phyloP scores from a whole-genome alignment of 208 protist species.

The Trypanosoma platydactyli region DNA sequence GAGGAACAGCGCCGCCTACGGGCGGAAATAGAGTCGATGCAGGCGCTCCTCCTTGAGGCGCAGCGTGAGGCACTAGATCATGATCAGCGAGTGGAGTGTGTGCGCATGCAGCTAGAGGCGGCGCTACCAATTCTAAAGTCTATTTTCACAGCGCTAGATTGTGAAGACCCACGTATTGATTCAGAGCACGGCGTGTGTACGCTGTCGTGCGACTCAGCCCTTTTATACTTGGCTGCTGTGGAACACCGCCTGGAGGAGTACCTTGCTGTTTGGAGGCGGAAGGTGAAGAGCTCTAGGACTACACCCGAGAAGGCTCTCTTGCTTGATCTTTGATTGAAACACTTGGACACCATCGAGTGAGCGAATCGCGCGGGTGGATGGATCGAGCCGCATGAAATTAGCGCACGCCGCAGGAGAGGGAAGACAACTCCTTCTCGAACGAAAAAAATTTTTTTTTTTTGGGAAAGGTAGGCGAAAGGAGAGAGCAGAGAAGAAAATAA shows the following conservation, averaged over 20 bases:
- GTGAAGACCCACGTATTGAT: slow-evolving; percentile 32
- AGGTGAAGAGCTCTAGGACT: neutral
- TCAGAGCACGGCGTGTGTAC: slow-evolving; percentile 24
- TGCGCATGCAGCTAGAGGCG: slow-evolving; percentile 5
- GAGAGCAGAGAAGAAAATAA: no score
- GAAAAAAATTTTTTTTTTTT: no score
- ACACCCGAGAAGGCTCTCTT: no score
- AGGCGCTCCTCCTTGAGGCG: slow-evolving; percentile 26
- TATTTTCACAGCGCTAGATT: slow-evolving; percentile 52
- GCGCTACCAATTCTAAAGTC: slow-evolving; percentile 35
- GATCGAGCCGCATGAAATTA: no score
- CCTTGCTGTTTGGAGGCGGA: slow-evolving; percentile 42
- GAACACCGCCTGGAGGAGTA: slow-evolving; percentile 83
- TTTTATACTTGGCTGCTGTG: slow-evolving; percentile 50
- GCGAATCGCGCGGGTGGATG: no score
- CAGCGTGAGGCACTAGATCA: slow-evolving; percentile 36
- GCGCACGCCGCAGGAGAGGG: no score
- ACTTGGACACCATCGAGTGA: no score
- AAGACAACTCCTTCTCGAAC: no score
- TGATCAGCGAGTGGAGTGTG: slow-evolving; percentile 24
- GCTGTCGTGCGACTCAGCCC: slow-evolving; percentile 35
- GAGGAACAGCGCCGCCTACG: slow-evolving; percentile 10
- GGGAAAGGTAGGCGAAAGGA: no score
- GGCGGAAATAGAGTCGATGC: slow-evolving; percentile 16
- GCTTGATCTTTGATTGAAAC: no score